Evolutionary conservation across 768 basidiomycete genomes (phyloP).

Genomic region (Albatrellus ellisii): DNA sequence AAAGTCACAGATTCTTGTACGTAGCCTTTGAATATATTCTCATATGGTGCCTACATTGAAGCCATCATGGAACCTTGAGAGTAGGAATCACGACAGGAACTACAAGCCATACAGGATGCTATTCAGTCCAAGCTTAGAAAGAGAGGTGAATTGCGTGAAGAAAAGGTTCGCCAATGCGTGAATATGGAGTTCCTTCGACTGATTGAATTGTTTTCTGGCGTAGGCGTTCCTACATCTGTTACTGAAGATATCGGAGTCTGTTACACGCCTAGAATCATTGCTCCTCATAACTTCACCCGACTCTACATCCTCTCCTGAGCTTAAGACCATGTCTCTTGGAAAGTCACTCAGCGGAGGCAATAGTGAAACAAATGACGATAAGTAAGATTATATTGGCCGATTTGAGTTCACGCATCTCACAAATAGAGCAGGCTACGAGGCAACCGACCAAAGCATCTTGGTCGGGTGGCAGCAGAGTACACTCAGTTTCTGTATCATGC

Average conservation of each 20-base stretch:
- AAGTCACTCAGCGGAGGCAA: slow-evolving; percentile 23
- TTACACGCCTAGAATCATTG: slow-evolving; percentile 78
- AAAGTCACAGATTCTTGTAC: slow-evolving; percentile 53
- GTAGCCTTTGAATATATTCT: slow-evolving; percentile 17
- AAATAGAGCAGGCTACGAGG: slow-evolving; percentile 32
- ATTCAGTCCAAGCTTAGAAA: slow-evolving; percentile 70
- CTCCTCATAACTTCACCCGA: slow-evolving; percentile 53
- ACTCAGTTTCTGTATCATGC: slow-evolving; percentile 85
- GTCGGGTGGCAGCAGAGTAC: slow-evolving; percentile 82
- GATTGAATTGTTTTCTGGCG: background rate
- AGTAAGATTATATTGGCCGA: slow-evolving; percentile 25
- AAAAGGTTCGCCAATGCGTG: slow-evolving; percentile 44
- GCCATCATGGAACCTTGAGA: background rate
- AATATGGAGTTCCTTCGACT: slow-evolving; percentile 3
- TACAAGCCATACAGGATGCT: slow-evolving; percentile 54
- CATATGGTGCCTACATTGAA: background rate
- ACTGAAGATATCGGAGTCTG: slow-evolving; percentile 85
- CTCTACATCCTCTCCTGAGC: slow-evolving; percentile 22
- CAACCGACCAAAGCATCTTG: slow-evolving; percentile 66
- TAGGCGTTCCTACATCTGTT: slow-evolving; percentile 79
- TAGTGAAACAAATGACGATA: slow-evolving; percentile 26
- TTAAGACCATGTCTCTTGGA: slow-evolving; percentile 16
- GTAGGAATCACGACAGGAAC: slow-evolving; percentile 48
- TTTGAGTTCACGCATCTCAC: background rate
- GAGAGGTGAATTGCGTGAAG: slow-evolving; percentile 67